Evolutionary conservation across 805 yeast genomes (phyloP).

Genomic region (Candida sphagnicola): DNA sequence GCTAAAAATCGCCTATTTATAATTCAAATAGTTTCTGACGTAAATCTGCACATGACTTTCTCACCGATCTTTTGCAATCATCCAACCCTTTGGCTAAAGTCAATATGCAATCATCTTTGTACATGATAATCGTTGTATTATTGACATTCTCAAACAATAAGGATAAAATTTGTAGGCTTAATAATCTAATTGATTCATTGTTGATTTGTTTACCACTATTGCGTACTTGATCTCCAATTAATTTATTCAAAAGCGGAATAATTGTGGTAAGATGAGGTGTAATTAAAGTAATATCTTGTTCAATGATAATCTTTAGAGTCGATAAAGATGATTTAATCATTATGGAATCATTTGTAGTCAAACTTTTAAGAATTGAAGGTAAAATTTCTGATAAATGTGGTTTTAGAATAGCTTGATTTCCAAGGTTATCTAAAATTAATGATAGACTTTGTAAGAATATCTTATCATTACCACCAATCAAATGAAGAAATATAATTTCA

Average conservation of each 20-base stretch:
- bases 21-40: conserved; percentile 72
- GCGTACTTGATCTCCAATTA: conserved; percentile 18
- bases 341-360: conserved; percentile 35
- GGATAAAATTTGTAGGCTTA: conserved; percentile 54
- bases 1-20: neutral
- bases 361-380: conserved; percentile 69
- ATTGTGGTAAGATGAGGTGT: conserved; percentile 53
- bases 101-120: conserved; percentile 9
- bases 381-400: conserved; percentile 61
- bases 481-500: conserved; percentile 50
- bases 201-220: conserved; percentile 21
- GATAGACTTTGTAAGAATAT: conserved; percentile 66
- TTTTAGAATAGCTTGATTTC: conserved; percentile 58
- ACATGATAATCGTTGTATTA: conserved; percentile 31
- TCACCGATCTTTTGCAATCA: conserved; percentile 68
- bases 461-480: conserved; percentile 47
- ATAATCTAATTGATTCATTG: conserved; percentile 48
- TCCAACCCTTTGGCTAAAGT: conserved; percentile 45
- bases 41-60: conserved; percentile 74
- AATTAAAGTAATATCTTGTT: conserved; percentile 52
- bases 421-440: conserved; percentile 59
- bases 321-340: conserved; percentile 60
- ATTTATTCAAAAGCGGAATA: conserved; percentile 48
- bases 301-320: conserved; percentile 51
- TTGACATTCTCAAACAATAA: conserved; percentile 25